Conservation (phyloP, 116 monocot species). For the Trichopus zeylanicus region DNA sequence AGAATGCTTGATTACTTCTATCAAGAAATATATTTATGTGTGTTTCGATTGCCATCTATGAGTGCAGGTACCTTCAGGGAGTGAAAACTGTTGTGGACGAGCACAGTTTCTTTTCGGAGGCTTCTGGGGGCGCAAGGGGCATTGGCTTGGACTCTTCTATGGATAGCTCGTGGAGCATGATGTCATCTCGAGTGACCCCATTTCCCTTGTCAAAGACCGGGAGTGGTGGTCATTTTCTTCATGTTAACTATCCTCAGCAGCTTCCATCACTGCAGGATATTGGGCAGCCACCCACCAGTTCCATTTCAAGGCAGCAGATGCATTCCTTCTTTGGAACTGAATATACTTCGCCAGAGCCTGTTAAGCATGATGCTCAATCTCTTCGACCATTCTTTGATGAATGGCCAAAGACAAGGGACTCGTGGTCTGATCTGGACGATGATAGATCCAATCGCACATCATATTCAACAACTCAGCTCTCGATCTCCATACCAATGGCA, state of each 20-base stretch:
- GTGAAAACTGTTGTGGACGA: slow-evolving; percentile 39
- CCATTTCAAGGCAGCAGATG: slow-evolving; percentile 29
- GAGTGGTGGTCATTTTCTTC: slow-evolving; percentile 16
- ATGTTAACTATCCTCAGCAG: slow-evolving; percentile 36
- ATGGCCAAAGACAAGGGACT: slow-evolving; percentile 71
- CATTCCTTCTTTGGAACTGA: slow-evolving; percentile 46
- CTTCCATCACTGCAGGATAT: slow-evolving; percentile 35
- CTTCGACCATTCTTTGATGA: slow-evolving; percentile 85
- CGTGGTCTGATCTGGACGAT: slow-evolving; percentile 65
- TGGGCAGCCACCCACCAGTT: slow-evolving; percentile 20
- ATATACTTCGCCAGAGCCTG: slow-evolving; percentile 24
- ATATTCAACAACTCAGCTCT: slow-evolving; percentile 82
- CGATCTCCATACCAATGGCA: slow-evolving; percentile 81
- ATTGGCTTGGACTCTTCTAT: slow-evolving; percentile 40
- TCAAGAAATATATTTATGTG: background rate
- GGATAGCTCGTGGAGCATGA: slow-evolving; percentile 47
- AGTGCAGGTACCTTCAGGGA: slow-evolving; percentile 51
- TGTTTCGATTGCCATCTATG: background rate
- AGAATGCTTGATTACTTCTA: background rate
- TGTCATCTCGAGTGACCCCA: slow-evolving; percentile 32
- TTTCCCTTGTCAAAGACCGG: slow-evolving; percentile 23
- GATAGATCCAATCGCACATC: slow-evolving; percentile 43
- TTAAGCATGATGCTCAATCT: slow-evolving; percentile 44
- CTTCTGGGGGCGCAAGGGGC: slow-evolving; percentile 37
- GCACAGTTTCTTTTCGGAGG: slow-evolving; percentile 48